phyloP scores from a whole-genome alignment of 2,329 filamentous ascomycete species.

The Ophiostoma sp. region DNA sequence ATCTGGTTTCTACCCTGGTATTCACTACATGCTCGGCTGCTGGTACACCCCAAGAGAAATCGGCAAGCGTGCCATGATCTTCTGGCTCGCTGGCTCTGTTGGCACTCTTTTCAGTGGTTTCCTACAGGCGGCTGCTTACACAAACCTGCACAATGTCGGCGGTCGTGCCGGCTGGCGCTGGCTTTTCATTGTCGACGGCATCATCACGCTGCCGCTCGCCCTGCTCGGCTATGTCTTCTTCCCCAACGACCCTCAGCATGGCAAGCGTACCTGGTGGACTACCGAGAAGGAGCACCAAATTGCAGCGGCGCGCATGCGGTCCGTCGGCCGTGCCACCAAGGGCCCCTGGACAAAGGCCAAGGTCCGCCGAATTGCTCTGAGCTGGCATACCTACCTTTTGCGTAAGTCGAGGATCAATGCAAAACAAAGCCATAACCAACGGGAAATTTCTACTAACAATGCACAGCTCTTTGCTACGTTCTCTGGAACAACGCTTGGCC shows the following conservation, averaged over 20 bases:
- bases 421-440: background rate
- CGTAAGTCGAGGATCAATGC: background rate
- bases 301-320: constrained; percentile 33
- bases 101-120: constrained; percentile 34
- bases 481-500: constrained; percentile 37
- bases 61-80: constrained; percentile 58
- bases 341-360: constrained; percentile 35
- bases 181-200: constrained; percentile 44
- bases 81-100: constrained; percentile 56
- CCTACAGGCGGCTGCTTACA: constrained; percentile 48
- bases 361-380: constrained; percentile 33
- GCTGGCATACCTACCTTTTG: constrained; percentile 38
- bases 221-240: constrained; percentile 48
- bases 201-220: constrained; percentile 42
- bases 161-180: constrained; percentile 49
- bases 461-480: constrained; percentile 36
- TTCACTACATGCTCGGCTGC: constrained; percentile 44
- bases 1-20: constrained; percentile 47
- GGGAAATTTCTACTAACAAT: constrained; percentile 23
- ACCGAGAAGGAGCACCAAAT: constrained; percentile 36
- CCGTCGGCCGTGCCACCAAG: constrained; percentile 32
- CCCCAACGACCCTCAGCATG: constrained; percentile 43
- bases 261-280: constrained; percentile 37
- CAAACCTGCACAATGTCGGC: constrained; percentile 45
- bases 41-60: constrained; percentile 60